Percentiles rank a stretch among this genome's conserved stretches.
Evolutionary conservation across 768 basidiomycete genomes (phyloP).

Genomic region (Trametes meyenii): DNA sequence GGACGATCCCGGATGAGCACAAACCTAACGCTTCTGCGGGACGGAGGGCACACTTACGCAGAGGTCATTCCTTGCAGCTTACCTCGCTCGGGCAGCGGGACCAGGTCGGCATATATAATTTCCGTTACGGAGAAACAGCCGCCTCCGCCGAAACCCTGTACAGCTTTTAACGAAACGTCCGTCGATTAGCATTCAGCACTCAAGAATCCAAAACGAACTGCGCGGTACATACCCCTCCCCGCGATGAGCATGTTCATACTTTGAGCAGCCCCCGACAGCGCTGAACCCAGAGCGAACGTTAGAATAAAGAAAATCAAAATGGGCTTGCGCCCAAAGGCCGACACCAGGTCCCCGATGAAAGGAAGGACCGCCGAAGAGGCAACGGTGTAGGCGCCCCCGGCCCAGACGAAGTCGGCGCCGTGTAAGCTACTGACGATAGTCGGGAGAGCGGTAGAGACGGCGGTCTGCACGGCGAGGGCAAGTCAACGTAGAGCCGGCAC

Average conservation of each 20-base stretch:
- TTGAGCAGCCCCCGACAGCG: slow-evolving; percentile 41
- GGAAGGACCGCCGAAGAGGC: slow-evolving; percentile 39
- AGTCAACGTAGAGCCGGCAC: background rate
- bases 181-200: slow-evolving; percentile 12
- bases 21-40: background rate
- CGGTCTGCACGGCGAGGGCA: background rate
- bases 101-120: slow-evolving; percentile 31
- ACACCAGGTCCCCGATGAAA: slow-evolving; percentile 34
- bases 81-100: slow-evolving; percentile 30
- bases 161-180: slow-evolving; percentile 6
- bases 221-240: slow-evolving; percentile 29
- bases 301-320: slow-evolving; percentile 33
- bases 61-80: slow-evolving; percentile 34
- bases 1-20: no score
- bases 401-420: slow-evolving; percentile 29
- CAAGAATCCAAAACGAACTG: slow-evolving; percentile 25
- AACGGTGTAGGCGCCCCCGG: slow-evolving; percentile 37
- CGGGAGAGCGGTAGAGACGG: slow-evolving; percentile 29
- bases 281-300: slow-evolving; percentile 44
- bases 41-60: background rate
- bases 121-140: slow-evolving; percentile 21
- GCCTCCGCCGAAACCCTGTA: slow-evolving; percentile 33
- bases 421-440: slow-evolving; percentile 23
- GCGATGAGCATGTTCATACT: slow-evolving; percentile 46
- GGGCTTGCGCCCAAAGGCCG: slow-evolving; percentile 40